Evolutionary conservation across 768 basidiomycete species (phyloP).

Genomic region (Hygrocybe coccinea): DNA sequence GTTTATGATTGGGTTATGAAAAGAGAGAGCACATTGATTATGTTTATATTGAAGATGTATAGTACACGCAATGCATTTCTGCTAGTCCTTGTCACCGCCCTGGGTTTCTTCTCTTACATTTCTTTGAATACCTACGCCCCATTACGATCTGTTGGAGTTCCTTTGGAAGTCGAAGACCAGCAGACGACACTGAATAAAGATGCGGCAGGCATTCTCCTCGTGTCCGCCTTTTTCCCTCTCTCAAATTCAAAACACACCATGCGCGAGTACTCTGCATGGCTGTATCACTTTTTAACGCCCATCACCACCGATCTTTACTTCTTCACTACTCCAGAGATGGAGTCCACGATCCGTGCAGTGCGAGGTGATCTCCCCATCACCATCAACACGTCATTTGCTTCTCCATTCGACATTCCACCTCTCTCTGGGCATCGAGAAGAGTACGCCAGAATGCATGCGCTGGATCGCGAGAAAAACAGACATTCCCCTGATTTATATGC

Average conservation of each 20-base stretch:
- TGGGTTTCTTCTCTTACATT: no score
- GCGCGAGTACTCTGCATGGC: slow-evolving; percentile 43
- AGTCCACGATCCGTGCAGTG: slow-evolving; percentile 26
- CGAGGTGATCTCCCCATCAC: slow-evolving; percentile 33
- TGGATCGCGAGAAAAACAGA: slow-evolving; percentile 39
- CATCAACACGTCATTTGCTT: slow-evolving; percentile 42
- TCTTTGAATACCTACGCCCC: no score
- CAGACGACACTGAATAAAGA: not conserved
- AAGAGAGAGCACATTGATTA: no score
- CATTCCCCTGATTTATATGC: slow-evolving; percentile 51
- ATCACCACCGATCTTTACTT: slow-evolving; percentile 52
- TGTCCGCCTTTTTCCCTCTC: slow-evolving; percentile 52
- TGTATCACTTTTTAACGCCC: slow-evolving; percentile 38
- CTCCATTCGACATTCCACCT: slow-evolving; percentile 47
- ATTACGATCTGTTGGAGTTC: no score
- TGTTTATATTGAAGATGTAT: no score
- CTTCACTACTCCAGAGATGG: slow-evolving; percentile 43
- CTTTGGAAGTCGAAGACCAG: no score
- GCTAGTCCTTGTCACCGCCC: no score
- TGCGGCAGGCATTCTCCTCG: slow-evolving; percentile 40
- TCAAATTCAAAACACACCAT: slow-evolving; percentile 45
- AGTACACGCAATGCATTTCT: no score
- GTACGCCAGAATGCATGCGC: slow-evolving; percentile 41
- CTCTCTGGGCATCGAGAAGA: slow-evolving; percentile 27
- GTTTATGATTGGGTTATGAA: no score